Evolutionary conservation across 176 grass and related monocot genomes (phyloP).

Genomic region (Oropetium thomaeum): DNA sequence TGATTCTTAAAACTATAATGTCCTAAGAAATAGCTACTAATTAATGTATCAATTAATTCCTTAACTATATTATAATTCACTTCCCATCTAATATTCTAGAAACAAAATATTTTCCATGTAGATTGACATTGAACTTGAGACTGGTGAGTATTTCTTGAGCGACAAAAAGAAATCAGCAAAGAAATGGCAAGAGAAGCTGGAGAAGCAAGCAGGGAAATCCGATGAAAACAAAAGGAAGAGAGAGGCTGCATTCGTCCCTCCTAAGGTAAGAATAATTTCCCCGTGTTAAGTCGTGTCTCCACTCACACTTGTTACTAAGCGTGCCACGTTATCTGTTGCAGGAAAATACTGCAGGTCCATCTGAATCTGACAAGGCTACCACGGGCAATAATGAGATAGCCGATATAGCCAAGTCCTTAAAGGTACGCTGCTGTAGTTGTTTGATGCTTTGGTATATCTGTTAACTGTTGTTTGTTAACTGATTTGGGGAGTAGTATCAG

Average conservation of each 20-base stretch:
- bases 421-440: conserved; percentile 36
- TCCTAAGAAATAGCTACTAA: too few relatives aligned
- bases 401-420: conserved; percentile 76
- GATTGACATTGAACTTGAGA: conserved; percentile 79
- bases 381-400: conserved; percentile 41
- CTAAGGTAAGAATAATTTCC: conserved; percentile 48
- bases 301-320: conserved; percentile 21
- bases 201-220: conserved; percentile 83
- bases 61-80: too few relatives aligned
- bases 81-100: too few relatives aligned
- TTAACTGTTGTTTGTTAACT: neutral
- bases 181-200: conserved; percentile 92
- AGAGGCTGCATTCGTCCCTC: conserved; percentile 85
- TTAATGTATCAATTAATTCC: too few relatives aligned
- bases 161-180: conserved; percentile 88
- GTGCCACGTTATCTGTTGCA: conserved; percentile 36
- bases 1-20: too few relatives aligned
- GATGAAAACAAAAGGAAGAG: conserved; percentile 96
- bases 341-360: conserved; percentile 48
- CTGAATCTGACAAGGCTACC: conserved; percentile 48
- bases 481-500: neutral
- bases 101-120: too few relatives aligned
- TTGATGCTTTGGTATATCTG: conserved; percentile 1
- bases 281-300: neutral
- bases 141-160: conserved; percentile 95